These are phyloP conservation scores for Phytophthora fragariae DNA, from an alignment of 352 stramenopile genomes.

Conservation along the genomic window DNA sequence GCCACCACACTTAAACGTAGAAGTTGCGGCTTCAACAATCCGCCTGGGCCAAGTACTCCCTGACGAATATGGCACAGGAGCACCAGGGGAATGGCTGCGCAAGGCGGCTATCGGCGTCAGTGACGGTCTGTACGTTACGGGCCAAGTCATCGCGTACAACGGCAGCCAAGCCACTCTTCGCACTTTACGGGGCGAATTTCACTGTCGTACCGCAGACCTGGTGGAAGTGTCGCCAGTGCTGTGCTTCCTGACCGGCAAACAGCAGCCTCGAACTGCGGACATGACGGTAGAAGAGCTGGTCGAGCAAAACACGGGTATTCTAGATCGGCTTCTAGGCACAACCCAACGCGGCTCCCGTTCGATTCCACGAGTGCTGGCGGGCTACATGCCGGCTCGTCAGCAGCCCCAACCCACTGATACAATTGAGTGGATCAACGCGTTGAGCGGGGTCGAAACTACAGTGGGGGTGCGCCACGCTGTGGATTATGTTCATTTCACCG, in stretches of 20 bases:
- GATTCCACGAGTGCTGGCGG: background rate
- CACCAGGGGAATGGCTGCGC: slow-evolving; percentile 3
- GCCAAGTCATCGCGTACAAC: too few species aligned
- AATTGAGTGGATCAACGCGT: slow-evolving; percentile 6
- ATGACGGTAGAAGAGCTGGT: too few species aligned
- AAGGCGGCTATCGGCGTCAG: background rate
- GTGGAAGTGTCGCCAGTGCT: too few species aligned
- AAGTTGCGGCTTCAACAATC: too few species aligned
- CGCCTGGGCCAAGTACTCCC: too few species aligned
- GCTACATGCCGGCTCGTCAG: background rate
- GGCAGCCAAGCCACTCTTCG: too few species aligned
- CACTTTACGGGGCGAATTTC: too few species aligned
- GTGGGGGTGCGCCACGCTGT: slow-evolving; percentile 16
- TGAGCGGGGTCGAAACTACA: background rate
- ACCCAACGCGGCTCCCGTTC: slow-evolving; percentile 1
- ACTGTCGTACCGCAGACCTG: too few species aligned
- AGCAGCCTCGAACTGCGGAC: too few species aligned
- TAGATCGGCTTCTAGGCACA: slow-evolving; percentile 8
- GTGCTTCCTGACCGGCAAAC: too few species aligned
- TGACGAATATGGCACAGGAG: background rate
- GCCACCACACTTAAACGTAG: too few species aligned
- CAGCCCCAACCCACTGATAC: slow-evolving; percentile 7
- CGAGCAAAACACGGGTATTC: too few species aligned
- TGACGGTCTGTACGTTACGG: background rate
- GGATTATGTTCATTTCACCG: slow-evolving; percentile 9